Percentiles rank a stretch among this genome's conserved stretches.
Conservation (phyloP, 139 green algal genomes). For the Diplosphaera chodatii region DNA sequence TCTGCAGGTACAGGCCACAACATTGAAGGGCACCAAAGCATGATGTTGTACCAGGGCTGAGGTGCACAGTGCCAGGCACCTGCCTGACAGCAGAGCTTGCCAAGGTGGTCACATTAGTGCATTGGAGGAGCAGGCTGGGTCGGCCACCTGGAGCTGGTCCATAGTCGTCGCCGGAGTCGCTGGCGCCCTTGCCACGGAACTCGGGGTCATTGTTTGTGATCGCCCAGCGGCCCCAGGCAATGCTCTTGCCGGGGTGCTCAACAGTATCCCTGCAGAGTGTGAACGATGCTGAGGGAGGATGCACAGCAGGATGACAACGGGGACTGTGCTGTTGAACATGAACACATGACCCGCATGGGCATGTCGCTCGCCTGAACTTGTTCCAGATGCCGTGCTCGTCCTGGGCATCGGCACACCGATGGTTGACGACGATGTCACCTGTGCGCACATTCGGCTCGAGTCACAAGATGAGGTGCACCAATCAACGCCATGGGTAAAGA, state of each 20-base stretch:
- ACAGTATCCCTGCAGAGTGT: slow-evolving; percentile 29
- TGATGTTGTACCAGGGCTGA: too few relatives aligned
- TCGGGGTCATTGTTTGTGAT: slow-evolving; percentile 68
- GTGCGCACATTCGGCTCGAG: neutral
- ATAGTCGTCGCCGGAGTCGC: slow-evolving; percentile 69
- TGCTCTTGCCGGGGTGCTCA: slow-evolving; percentile 25
- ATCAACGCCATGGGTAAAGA: too few relatives aligned
- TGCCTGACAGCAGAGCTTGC: too few relatives aligned
- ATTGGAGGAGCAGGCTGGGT: too few relatives aligned
- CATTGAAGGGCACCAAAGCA: too few relatives aligned
- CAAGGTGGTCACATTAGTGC: too few relatives aligned
- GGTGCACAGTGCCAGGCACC: too few relatives aligned
- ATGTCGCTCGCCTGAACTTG: slow-evolving; percentile 32
- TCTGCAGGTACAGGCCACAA: slow-evolving; percentile 31
- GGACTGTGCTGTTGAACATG: too few relatives aligned
- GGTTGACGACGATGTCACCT: slow-evolving; percentile 90
- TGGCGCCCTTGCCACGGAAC: slow-evolving; percentile 60
- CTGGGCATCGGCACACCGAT: slow-evolving; percentile 61
- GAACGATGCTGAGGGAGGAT: too few relatives aligned
- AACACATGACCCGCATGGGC: too few relatives aligned
- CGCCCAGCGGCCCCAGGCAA: slow-evolving; percentile 80
- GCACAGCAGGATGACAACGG: too few relatives aligned
- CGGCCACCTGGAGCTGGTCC: slow-evolving; percentile 49
- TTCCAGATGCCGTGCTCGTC: slow-evolving; percentile 67
- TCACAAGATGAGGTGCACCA: too few relatives aligned